phyloP scores from a whole-genome alignment of 345 rosid genomes.

The Citrus trifoliata region DNA sequence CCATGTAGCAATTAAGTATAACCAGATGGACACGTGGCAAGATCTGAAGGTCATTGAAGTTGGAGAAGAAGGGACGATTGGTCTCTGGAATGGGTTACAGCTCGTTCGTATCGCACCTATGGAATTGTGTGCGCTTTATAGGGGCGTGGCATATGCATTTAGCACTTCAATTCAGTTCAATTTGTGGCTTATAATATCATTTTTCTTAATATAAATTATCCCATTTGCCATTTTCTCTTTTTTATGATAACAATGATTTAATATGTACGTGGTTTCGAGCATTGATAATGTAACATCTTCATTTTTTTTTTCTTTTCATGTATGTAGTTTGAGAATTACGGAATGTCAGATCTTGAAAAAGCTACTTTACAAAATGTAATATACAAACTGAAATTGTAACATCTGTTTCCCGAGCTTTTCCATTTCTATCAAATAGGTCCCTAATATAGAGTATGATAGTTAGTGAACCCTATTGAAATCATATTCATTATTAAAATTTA shows the following conservation, averaged over 20 bases:
- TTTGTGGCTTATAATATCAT: background rate
- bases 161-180: slow-evolving; percentile 32
- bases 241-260: background rate
- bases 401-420: too few relatives aligned
- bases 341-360: slow-evolving; percentile 53
- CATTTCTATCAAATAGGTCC: too few relatives aligned
- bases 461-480: too few relatives aligned
- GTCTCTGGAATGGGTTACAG: slow-evolving; percentile 71
- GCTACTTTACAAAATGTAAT: background rate
- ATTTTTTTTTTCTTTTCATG: background rate
- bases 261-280: slow-evolving; percentile 25
- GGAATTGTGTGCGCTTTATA: slow-evolving; percentile 37
- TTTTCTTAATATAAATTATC: background rate
- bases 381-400: too few relatives aligned
- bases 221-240: background rate
- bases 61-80: slow-evolving; percentile 58
- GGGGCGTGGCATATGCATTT: slow-evolving; percentile 3
- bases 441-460: too few relatives aligned
- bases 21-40: slow-evolving; percentile 25
- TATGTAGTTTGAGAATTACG: slow-evolving; percentile 48
- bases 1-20: background rate
- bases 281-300: slow-evolving; percentile 8
- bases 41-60: slow-evolving; percentile 38
- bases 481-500: too few relatives aligned
- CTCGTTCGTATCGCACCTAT: slow-evolving; percentile 28